These are phyloP conservation scores for Neonectria ditissima DNA, from an alignment of 2,329 filamentous ascomycete species.

Conservation along the genomic window DNA sequence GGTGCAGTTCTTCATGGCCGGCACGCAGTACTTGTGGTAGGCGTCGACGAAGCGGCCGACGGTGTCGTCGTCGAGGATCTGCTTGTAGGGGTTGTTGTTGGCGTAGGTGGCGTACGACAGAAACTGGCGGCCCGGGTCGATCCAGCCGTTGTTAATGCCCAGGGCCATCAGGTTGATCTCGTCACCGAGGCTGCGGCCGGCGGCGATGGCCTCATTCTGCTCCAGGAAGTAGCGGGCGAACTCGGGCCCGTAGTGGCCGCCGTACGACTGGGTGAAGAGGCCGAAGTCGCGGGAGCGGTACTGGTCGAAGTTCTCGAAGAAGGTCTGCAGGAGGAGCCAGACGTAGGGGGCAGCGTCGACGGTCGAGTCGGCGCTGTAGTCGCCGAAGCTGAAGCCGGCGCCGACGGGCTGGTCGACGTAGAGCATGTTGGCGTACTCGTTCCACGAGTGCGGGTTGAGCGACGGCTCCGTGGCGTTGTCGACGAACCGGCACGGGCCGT, in stretches of 20 bases:
- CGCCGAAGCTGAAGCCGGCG: slow-evolving; percentile 46
- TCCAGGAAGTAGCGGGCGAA: slow-evolving; percentile 66
- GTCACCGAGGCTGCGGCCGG: slow-evolving; percentile 54
- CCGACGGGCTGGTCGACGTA: slow-evolving; percentile 74
- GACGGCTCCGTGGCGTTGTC: slow-evolving; percentile 46
- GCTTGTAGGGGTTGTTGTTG: slow-evolving; percentile 49
- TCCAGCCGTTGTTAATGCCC: slow-evolving; percentile 68
- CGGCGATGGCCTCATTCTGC: slow-evolving; percentile 65
- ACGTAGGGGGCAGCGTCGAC: slow-evolving; percentile 51
- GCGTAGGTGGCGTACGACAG: slow-evolving; percentile 50
- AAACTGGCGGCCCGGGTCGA: slow-evolving; percentile 57
- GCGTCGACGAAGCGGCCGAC: slow-evolving; percentile 42
- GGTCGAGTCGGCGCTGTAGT: slow-evolving; percentile 45
- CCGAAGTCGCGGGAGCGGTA: slow-evolving; percentile 70
- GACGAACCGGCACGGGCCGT: slow-evolving; percentile 82
- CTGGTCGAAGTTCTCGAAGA: slow-evolving; percentile 71
- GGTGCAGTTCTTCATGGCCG: slow-evolving; percentile 42
- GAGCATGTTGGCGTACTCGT: slow-evolving; percentile 73
- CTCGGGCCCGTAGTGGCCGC: slow-evolving; percentile 69
- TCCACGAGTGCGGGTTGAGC: slow-evolving; percentile 72
- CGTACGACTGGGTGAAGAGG: slow-evolving; percentile 67
- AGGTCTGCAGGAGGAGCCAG: slow-evolving; percentile 70
- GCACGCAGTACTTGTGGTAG: slow-evolving; percentile 44
- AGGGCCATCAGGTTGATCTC: slow-evolving; percentile 64
- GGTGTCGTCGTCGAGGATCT: slow-evolving; percentile 41